Conservation (phyloP, 208 protist genomes). For the Leishmania guyanensis region DNA sequence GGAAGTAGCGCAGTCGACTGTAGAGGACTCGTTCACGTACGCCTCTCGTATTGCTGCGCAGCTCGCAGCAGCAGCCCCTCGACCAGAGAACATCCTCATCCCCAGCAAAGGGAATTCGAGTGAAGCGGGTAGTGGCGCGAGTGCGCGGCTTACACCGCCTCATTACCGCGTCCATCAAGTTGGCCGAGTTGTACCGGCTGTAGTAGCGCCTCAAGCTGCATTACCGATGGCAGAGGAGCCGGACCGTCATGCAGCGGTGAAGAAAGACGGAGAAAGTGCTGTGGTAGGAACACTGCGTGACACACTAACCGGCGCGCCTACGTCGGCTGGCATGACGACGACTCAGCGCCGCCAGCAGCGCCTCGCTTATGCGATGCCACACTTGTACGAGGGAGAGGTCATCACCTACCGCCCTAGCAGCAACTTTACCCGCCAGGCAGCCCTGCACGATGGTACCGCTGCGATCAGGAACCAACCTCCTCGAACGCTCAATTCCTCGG, state of each 20-base stretch:
- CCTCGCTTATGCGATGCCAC: slow-evolving; percentile 25
- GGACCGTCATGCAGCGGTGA: background rate
- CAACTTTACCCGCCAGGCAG: slow-evolving; percentile 9
- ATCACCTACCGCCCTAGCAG: slow-evolving; percentile 18
- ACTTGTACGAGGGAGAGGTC: slow-evolving; percentile 32
- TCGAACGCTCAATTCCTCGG: background rate
- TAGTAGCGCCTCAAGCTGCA: background rate
- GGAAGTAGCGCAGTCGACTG: slow-evolving; percentile 18
- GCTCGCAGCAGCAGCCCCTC: slow-evolving; percentile 20
- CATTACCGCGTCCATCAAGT: slow-evolving; percentile 22
- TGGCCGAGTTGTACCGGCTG: background rate
- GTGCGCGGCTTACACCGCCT: slow-evolving; percentile 3
- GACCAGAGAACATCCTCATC: background rate
- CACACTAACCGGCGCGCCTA: background rate
- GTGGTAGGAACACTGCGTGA: background rate
- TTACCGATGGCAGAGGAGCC: background rate
- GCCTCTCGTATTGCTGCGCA: slow-evolving; percentile 24
- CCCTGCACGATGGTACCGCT: background rate
- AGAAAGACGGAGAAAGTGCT: background rate
- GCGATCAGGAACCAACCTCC: background rate
- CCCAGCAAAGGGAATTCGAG: background rate
- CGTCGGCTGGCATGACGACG: background rate
- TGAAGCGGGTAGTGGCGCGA: background rate
- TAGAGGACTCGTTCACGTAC: slow-evolving; percentile 28
- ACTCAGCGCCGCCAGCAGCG: background rate